phyloP scores from a whole-genome alignment of 805 yeast genomes.

The Torulaspora maleeae region DNA sequence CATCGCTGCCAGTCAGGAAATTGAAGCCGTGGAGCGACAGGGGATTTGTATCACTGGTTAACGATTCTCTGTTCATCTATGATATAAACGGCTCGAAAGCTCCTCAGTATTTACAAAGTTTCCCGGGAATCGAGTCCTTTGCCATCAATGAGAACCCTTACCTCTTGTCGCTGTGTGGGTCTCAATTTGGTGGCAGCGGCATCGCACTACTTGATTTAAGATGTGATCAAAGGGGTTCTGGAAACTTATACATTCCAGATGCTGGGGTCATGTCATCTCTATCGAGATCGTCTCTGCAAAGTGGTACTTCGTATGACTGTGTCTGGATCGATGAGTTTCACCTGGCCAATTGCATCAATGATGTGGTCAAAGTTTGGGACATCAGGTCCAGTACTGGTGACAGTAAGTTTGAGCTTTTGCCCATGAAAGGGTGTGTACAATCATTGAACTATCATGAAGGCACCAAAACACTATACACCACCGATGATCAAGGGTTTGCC shows the following conservation, averaged over 20 bases:
- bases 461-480: slow-evolving; percentile 17
- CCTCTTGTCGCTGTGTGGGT: slow-evolving; percentile 47
- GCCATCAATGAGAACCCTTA: slow-evolving; percentile 37
- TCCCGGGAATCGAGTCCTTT: slow-evolving; percentile 24
- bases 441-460: slow-evolving; percentile 14
- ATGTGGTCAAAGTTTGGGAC: slow-evolving; percentile 27
- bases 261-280: slow-evolving; percentile 9
- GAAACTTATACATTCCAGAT: slow-evolving; percentile 25
- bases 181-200: slow-evolving; percentile 68
- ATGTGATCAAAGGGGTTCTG: slow-evolving; percentile 24
- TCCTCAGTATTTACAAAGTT: slow-evolving; percentile 26
- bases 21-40: slow-evolving; percentile 16
- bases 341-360: slow-evolving; percentile 20
- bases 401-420: slow-evolving; percentile 19
- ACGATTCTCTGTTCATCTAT: slow-evolving; percentile 72
- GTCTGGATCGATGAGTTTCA: slow-evolving; percentile 25
- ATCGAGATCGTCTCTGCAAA: slow-evolving; percentile 15
- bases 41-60: slow-evolving; percentile 57
- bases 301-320: slow-evolving; percentile 18
- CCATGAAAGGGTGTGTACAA: slow-evolving; percentile 25
- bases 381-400: slow-evolving; percentile 21
- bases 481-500: slow-evolving; percentile 23
- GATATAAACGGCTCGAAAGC: slow-evolving; percentile 49
- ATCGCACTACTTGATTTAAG: slow-evolving; percentile 70
- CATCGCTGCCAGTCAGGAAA: slow-evolving; percentile 22